Evolutionary conservation across 495 filamentous ascomycete species (phyloP).

Genomic region (Sordaria brevicollis): DNA sequence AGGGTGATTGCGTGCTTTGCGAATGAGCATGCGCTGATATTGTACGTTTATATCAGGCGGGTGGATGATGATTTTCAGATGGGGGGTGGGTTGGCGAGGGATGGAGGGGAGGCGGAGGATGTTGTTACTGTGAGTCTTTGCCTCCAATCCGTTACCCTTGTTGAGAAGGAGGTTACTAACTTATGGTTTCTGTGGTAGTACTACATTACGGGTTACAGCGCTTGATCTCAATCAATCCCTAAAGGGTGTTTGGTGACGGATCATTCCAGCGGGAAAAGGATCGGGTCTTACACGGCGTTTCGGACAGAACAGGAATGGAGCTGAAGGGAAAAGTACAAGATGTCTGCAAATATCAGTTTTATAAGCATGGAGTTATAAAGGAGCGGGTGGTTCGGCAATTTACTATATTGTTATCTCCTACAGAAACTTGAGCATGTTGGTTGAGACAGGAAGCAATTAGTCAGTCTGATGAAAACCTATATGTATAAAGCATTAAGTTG

Average conservation of each 20-base stretch:
- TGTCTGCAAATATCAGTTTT: background rate
- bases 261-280: background rate
- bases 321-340: background rate
- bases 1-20: conserved; percentile 82
- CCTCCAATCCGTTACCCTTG: too few species aligned
- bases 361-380: background rate
- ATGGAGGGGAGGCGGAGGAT: background rate
- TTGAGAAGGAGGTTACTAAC: background rate
- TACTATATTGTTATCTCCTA: fast-evolving
- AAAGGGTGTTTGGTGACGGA: background rate
- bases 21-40: conserved; percentile 71
- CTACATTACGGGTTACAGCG: conserved; percentile 9
- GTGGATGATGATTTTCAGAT: conserved; percentile 42
- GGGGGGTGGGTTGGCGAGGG: background rate
- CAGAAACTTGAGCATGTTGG: background rate
- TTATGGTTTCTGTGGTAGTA: background rate
- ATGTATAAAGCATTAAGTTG: too few species aligned
- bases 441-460: too few species aligned
- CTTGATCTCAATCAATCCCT: background rate
- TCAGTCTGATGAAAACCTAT: too few species aligned
- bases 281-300: background rate
- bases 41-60: conserved; percentile 84
- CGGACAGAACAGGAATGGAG: background rate
- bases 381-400: background rate
- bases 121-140: background rate